Conservation (phyloP, 192 early-diverging fungal species). For the Mortierella antarctica region DNA sequence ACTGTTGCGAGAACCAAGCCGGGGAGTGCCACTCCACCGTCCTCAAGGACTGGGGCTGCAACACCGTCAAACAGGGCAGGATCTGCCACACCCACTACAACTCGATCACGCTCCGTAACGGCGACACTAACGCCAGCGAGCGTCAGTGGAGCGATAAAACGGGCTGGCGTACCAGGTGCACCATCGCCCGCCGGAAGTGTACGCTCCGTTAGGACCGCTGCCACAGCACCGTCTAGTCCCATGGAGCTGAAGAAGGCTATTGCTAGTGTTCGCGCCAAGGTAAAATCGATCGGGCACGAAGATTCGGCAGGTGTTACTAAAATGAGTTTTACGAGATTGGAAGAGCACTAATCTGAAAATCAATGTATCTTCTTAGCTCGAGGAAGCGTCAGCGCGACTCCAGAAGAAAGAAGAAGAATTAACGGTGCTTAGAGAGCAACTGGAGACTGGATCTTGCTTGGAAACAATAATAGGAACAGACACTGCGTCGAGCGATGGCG, state of each 20-base stretch:
- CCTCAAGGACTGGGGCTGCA: background rate
- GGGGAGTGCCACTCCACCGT: background rate
- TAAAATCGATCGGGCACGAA: background rate
- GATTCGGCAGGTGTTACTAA: background rate
- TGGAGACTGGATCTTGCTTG: background rate
- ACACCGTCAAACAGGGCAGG: background rate
- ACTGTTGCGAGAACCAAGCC: background rate
- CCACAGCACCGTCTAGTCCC: background rate
- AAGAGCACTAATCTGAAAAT: background rate
- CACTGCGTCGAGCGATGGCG: constrained; percentile 33
- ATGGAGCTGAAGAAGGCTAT: constrained; percentile 31
- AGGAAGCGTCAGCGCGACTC: constrained; percentile 15
- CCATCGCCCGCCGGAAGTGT: constrained; percentile 5
- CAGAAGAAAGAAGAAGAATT: constrained; percentile 24
- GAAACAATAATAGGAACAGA: constrained; percentile 5
- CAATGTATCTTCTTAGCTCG: constrained; percentile 10
- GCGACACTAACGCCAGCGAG: background rate
- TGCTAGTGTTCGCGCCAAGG: constrained; percentile 20
- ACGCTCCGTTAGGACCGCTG: background rate
- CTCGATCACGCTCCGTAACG: background rate
- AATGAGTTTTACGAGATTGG: background rate
- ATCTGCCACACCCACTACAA: background rate
- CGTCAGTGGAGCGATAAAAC: background rate
- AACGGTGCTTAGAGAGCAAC: constrained; percentile 9
- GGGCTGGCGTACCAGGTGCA: background rate